These are phyloP conservation scores for Tetrapisispora phaffii DNA, from an alignment of 805 yeast species.

Conservation along the genomic window DNA sequence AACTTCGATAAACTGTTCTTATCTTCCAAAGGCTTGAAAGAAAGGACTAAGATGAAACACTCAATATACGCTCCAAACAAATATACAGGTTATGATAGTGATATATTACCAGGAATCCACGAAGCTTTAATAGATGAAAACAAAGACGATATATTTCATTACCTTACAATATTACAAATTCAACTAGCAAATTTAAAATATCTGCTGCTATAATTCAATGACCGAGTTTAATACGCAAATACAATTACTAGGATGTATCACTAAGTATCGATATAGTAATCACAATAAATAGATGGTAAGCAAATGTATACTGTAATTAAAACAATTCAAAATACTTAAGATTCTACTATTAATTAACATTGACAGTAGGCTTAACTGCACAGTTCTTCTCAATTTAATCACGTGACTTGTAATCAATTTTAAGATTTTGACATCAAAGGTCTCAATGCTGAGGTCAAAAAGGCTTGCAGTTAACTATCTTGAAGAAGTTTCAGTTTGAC, in stretches of 20 bases:
- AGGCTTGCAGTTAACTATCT: neutral
- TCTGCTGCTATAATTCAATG: constrained; percentile 11
- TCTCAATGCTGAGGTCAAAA: neutral
- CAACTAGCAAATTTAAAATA: constrained; percentile 20
- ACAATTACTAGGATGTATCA: too few species aligned
- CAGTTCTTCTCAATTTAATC: too few species aligned
- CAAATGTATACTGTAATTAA: too few species aligned
- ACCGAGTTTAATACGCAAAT: too few species aligned
- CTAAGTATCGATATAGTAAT: too few species aligned
- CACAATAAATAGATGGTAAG: too few species aligned
- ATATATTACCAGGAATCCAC: constrained; percentile 47
- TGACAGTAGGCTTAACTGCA: too few species aligned
- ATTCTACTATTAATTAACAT: too few species aligned
- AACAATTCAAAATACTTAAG: too few species aligned
- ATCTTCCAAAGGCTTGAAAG: constrained; percentile 36
- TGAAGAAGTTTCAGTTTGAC: too few species aligned
- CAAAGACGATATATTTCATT: constrained; percentile 34
- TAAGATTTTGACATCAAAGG: neutral
- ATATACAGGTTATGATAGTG: constrained; percentile 40
- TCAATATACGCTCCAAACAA: constrained; percentile 52
- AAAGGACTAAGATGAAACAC: constrained; percentile 55
- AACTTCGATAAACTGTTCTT: constrained; percentile 48
- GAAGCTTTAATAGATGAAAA: constrained; percentile 45
- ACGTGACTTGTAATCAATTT: neutral
- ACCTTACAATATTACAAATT: constrained; percentile 37